phyloP scores from a whole-genome alignment of 352 stramenopile genomes.

The Blastocystis hominis region DNA sequence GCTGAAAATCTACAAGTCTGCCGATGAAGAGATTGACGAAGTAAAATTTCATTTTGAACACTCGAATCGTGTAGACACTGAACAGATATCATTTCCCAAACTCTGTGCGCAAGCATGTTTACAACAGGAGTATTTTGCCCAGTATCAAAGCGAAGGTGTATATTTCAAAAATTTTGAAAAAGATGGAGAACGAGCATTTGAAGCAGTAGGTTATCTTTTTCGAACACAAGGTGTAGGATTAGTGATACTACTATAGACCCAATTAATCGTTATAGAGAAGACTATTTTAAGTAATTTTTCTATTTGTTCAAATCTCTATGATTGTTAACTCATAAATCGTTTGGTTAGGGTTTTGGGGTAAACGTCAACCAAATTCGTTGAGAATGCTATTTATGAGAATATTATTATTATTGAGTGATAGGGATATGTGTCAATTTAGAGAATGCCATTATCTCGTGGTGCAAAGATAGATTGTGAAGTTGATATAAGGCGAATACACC shows the following conservation, averaged over 20 bases:
- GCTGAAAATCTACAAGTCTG: background rate
- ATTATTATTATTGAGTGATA: too few species aligned
- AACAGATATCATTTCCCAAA: slow-evolving; percentile 52
- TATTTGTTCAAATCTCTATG: too few species aligned
- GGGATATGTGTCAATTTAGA: too few species aligned
- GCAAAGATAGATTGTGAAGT: too few species aligned
- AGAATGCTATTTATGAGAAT: too few species aligned
- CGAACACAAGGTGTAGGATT: background rate
- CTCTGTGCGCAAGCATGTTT: slow-evolving; percentile 44
- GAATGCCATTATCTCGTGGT: too few species aligned
- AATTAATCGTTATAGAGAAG: slow-evolving; percentile 51
- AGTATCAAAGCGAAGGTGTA: slow-evolving; percentile 46
- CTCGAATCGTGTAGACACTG: background rate
- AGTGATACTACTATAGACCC: slow-evolving; percentile 31
- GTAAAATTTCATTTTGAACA: background rate
- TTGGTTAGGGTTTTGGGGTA: too few species aligned
- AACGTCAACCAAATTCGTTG: too few species aligned
- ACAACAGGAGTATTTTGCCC: slow-evolving; percentile 16
- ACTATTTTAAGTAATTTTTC: background rate
- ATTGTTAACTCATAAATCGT: too few species aligned
- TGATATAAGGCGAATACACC: too few species aligned
- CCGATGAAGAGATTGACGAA: background rate
- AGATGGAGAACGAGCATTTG: slow-evolving; percentile 19
- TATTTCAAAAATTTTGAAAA: slow-evolving; percentile 10
- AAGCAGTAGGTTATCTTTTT: background rate